Evolutionary conservation across 176 grass and related monocot genomes (phyloP).

Genomic region (Avena sativa): DNA sequence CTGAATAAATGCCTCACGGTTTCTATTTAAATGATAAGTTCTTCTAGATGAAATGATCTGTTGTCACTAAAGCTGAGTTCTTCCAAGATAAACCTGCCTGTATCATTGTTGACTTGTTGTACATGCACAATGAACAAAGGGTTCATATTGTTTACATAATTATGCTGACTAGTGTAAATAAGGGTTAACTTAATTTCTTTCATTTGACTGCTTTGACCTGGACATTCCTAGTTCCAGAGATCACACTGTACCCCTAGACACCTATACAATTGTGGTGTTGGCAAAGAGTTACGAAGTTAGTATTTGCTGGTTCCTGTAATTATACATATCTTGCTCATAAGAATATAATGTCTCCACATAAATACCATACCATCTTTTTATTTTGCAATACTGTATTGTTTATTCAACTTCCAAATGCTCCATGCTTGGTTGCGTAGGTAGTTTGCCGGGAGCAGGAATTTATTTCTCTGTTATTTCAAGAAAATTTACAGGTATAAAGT

Average conservation of each 20-base stretch:
- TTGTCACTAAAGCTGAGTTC: not conserved
- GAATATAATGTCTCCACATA: not conserved
- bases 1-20: not conserved
- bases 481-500: slow-evolving; percentile 75
- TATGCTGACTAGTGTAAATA: not conserved
- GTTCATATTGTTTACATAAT: not conserved
- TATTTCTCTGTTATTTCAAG: slow-evolving; percentile 1
- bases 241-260: not conserved
- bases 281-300: not conserved
- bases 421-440: not conserved
- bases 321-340: not conserved
- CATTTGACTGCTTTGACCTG: slow-evolving; percentile 4
- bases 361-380: not conserved
- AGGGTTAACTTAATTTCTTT: not conserved
- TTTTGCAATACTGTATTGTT: not conserved
- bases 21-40: not conserved
- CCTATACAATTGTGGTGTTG: not conserved
- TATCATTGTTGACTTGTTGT: not conserved
- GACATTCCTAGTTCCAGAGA: not conserved
- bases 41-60: not conserved
- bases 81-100: not conserved
- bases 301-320: not conserved
- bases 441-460: not conserved
- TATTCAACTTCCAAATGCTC: not conserved
- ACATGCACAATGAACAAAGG: not conserved